phyloP scores from a whole-genome alignment of 192 early-diverging fungal genomes.

The Geosiphon pyriformis region DNA sequence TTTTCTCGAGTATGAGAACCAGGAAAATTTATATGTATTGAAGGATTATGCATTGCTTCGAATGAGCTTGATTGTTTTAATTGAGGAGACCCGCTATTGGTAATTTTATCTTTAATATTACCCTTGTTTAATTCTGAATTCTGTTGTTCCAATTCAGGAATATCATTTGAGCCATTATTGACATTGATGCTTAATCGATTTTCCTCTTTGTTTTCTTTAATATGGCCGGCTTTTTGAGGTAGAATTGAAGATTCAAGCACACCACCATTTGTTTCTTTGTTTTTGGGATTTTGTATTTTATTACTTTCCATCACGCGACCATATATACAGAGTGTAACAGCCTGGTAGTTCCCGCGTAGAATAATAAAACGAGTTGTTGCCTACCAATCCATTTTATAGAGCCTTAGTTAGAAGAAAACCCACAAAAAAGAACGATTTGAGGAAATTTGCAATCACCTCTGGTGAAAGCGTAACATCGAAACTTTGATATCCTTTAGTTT shows the following conservation, averaged over 20 bases:
- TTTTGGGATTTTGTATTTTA: neutral
- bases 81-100: neutral
- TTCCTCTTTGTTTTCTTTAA: neutral
- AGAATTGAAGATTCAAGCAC: neutral
- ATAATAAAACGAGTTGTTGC: conserved; percentile 28
- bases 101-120: neutral
- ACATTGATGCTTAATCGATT: neutral
- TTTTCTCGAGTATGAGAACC: too few species aligned
- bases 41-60: neutral
- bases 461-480: conserved; percentile 19
- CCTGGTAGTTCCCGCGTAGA: conserved; percentile 22
- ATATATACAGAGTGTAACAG: conserved; percentile 27
- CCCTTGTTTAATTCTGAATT: neutral
- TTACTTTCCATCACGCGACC: conserved; percentile 19
- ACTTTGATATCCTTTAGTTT: conserved; percentile 22
- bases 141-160: neutral
- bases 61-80: neutral
- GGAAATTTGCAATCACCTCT: conserved; percentile 15
- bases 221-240: neutral
- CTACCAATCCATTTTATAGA: conserved; percentile 3
- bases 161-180: neutral
- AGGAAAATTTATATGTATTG: too few species aligned
- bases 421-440: neutral
- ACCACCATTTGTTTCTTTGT: neutral
- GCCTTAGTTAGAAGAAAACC: neutral